phyloP scores from a whole-genome alignment of 345 rosid genomes.

The Brassica cretica region DNA sequence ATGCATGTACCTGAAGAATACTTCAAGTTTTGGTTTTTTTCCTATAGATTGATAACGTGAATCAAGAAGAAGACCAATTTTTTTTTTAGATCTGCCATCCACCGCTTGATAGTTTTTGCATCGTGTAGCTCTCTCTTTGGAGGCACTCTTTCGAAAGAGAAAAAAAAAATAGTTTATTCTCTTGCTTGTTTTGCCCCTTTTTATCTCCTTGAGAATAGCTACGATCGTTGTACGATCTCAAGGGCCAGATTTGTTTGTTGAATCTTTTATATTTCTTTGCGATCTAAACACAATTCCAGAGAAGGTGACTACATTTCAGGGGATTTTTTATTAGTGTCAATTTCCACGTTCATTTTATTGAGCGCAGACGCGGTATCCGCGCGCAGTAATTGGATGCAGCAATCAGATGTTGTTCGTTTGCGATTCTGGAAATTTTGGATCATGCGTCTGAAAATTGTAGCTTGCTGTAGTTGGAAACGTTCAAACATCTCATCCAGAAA shows the following conservation, averaged over 20 bases:
- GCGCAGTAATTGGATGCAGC: too few relatives aligned
- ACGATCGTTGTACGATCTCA: neutral
- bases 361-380: too few relatives aligned
- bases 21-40: neutral
- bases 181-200: conserved; percentile 10
- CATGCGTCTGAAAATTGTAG: too few relatives aligned
- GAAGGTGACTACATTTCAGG: neutral
- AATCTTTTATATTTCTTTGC: neutral
- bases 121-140: neutral
- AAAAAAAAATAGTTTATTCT: neutral
- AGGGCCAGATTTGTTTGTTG: neutral
- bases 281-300: neutral
- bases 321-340: neutral
- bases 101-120: conserved; percentile 8
- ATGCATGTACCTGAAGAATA: conserved; percentile 8
- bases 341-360: neutral
- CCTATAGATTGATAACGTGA: neutral
- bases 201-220: conserved; percentile 24
- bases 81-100: neutral
- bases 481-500: too few relatives aligned
- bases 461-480: too few relatives aligned
- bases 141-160: neutral
- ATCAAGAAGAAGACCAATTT: neutral
- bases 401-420: too few relatives aligned
- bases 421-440: too few relatives aligned